Conservation (phyloP, 1,284 basidiomycete species). For the Amylostereum areolatum region DNA sequence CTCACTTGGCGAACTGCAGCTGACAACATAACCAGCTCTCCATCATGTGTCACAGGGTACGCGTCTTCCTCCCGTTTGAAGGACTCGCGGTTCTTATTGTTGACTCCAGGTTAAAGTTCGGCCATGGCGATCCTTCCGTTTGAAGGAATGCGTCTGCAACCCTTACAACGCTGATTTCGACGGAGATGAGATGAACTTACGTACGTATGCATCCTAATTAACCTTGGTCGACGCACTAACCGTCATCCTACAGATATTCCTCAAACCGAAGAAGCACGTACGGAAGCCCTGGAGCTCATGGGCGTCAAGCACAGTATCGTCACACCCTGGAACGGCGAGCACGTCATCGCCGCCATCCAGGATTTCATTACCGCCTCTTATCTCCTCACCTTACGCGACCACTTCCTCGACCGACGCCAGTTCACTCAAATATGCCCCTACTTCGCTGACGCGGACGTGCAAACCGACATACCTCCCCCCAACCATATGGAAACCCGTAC, state of each 20-base stretch:
- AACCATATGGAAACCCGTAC: conserved; percentile 87
- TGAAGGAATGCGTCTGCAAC: conserved; percentile 99
- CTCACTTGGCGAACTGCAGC: too few relatives aligned
- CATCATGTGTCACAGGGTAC: conserved; percentile 96
- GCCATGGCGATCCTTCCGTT: conserved; percentile 95
- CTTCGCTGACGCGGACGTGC: conserved; percentile 85
- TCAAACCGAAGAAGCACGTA: conserved; percentile 97
- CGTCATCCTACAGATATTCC: conserved; percentile 78
- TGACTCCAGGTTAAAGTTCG: conserved; percentile 91
- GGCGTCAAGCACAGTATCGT: conserved; percentile 97
- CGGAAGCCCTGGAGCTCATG: conserved; percentile 97
- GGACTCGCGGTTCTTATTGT: too few relatives aligned
- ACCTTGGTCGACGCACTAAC: not conserved
- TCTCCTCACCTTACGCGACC: conserved; percentile 89
- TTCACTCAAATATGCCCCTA: conserved; percentile 97
- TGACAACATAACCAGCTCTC: conserved; percentile 77
- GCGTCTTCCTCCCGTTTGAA: conserved; percentile 18
- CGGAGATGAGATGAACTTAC: conserved; percentile 99
- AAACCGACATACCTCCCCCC: conserved; percentile 97
- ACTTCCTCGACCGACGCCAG: conserved; percentile 90
- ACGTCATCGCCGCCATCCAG: conserved; percentile 98
- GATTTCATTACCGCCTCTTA: conserved; percentile 99
- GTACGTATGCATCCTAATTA: conserved; percentile 44
- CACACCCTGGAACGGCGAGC: conserved; percentile 94
- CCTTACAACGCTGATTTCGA: conserved; percentile 99